Conservation (phyloP, 202 grass and related monocot species). For the Elaeis oleifera region DNA sequence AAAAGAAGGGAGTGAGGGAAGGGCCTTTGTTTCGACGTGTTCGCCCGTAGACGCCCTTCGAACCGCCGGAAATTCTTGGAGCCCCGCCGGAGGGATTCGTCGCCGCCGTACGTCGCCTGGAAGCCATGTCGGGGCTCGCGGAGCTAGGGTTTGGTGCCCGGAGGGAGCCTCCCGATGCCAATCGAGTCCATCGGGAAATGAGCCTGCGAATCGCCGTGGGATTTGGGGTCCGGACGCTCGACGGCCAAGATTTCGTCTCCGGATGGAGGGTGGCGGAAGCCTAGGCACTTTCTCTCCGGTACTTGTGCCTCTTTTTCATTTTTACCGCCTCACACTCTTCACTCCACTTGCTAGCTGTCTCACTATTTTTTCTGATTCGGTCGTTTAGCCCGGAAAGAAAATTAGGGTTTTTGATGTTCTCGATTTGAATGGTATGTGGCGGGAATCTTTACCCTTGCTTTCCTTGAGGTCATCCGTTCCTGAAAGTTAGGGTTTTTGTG, state of each 20-base stretch:
- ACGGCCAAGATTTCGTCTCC: slow-evolving; percentile 52
- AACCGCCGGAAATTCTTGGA: background rate
- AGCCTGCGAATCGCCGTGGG: slow-evolving; percentile 60
- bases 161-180: background rate
- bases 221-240: slow-evolving; percentile 78
- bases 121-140: background rate
- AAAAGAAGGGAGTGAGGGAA: background rate
- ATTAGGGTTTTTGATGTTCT: background rate
- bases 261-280: slow-evolving; percentile 97
- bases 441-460: background rate
- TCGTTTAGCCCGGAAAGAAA: too few relatives aligned
- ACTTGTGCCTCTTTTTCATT: slow-evolving; percentile 7
- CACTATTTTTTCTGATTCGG: slow-evolving; percentile 6
- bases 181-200: slow-evolving; percentile 46
- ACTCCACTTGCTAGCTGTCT: slow-evolving; percentile 2
- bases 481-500: background rate
- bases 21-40: background rate
- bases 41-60: slow-evolving; percentile 5
- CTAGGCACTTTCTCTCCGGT: slow-evolving; percentile 56
- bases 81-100: background rate
- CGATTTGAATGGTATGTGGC: background rate
- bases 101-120: background rate
- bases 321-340: slow-evolving; percentile 3
- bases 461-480: background rate
- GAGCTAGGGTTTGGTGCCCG: slow-evolving; percentile 11